Evolutionary conservation across 371 early-diverging fungal species (phyloP), one percentile per base, ranked within the genome.

Genomic region (Mortierella polycephala): DNA sequence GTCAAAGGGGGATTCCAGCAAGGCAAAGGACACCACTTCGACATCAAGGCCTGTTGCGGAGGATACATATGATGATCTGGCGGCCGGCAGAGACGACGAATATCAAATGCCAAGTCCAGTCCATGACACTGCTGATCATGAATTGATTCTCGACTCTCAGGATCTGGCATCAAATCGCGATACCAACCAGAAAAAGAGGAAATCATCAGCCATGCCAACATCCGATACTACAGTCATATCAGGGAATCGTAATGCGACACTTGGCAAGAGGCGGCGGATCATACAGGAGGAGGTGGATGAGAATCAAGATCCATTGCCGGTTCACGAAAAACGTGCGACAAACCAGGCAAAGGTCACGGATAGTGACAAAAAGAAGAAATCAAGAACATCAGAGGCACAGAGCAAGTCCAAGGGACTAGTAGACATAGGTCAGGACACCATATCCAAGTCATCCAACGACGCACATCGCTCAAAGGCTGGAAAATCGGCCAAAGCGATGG

Each of bases 271-370:
- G 47, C 57, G 77, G 51, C 64, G 77, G 5, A 56, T 76, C 39
- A 76, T 76, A 30, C 60, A 62, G n/a, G 77, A 76, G n/a, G 77
- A 76, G 42, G 30, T 37, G 10, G 72, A 76, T 39, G 77, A 76
- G 23, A 76, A 76, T 16, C 71, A 76, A 23, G 67, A 71, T 13
- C 77, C 77, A 44, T 52, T 42, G 1, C 62, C 47, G 5, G 37
- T 61, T 14, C 23, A 45, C 21, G 30, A 57, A 39, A 49, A 39
- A n/a, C 54, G 44, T 50, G n/a, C 47, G 1, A 37, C 7, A 11
- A 44, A 37, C 14, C 40, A n/a, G 0, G 9, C 54, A 1, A 50
- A 67, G 39, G 39, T 5, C 11, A 3, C 23, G 14, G 13, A 40
- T 30, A 30, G 9, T n/a, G 20, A 42, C 11, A 44, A 20, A n/a